Evolutionary conservation across 2,329 filamentous ascomycete genomes (phyloP).

Genomic region (Diaporthe nobilis): DNA sequence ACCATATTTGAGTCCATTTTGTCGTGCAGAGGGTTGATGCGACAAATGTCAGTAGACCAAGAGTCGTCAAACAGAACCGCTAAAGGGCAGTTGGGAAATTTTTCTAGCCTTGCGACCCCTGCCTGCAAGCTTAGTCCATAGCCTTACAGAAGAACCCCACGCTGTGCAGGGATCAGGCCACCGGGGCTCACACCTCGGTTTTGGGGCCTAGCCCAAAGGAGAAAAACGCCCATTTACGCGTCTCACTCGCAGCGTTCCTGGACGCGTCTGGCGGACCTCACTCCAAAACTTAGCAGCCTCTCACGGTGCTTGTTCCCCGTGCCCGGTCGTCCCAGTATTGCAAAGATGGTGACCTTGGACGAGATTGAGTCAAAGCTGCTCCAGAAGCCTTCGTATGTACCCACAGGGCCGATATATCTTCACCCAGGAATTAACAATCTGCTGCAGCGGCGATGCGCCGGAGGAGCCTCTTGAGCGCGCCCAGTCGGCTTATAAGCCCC

Average conservation of each 20-base stretch:
- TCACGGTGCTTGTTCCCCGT: background rate
- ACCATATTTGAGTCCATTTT: slow-evolving; percentile 47
- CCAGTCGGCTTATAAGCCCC: slow-evolving; percentile 77
- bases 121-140: slow-evolving; percentile 9
- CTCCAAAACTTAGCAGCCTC: background rate
- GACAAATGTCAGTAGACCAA: slow-evolving; percentile 13
- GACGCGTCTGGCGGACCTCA: slow-evolving; percentile 39
- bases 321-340: slow-evolving; percentile 35
- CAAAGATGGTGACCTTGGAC: slow-evolving; percentile 61
- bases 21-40: slow-evolving; percentile 9
- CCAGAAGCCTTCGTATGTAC: slow-evolving; percentile 63
- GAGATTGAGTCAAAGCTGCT: slow-evolving; percentile 60
- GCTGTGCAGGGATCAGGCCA: background rate
- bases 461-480: slow-evolving; percentile 61
- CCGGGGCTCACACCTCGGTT: slow-evolving; percentile 7
- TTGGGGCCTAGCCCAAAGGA: background rate
- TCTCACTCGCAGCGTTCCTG: slow-evolving; percentile 20
- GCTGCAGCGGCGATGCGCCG: slow-evolving; percentile 52
- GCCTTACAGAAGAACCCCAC: slow-evolving; percentile 38
- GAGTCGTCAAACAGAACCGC: background rate
- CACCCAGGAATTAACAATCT: slow-evolving; percentile 39
- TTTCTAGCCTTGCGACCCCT: slow-evolving; percentile 38
- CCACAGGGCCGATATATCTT: background rate
- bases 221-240: slow-evolving; percentile 35
- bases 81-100: slow-evolving; percentile 35